phyloP scores from a whole-genome alignment of 768 basidiomycete genomes.

The Lentinula aciculospora region DNA sequence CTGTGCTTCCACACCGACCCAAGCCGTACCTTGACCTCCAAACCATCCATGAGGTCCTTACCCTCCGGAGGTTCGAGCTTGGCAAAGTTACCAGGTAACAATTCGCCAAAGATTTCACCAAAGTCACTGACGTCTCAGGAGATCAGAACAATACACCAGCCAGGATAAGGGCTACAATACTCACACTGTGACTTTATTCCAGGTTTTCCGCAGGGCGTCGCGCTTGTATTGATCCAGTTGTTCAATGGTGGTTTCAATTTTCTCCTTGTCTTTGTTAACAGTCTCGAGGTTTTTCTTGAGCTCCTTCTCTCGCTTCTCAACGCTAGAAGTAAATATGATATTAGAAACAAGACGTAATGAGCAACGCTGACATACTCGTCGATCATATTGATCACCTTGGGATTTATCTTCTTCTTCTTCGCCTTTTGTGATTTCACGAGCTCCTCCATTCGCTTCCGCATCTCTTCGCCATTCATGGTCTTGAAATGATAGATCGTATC shows the following conservation, averaged over 20 bases:
- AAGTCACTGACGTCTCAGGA: conserved; percentile 62
- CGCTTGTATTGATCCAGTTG: conserved; percentile 93
- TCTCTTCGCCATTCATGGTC: conserved; percentile 50
- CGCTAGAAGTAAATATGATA: conserved; percentile 36
- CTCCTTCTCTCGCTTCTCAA: conserved; percentile 88
- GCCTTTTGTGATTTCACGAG: conserved; percentile 75
- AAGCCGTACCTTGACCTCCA: conserved; percentile 95
- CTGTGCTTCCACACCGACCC: conserved; percentile 98
- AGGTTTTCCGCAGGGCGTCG: conserved; percentile 89
- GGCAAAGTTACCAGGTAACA: conserved; percentile 94
- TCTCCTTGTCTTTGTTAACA: conserved; percentile 88
- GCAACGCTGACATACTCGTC: conserved; percentile 63
- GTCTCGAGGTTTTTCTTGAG: conserved; percentile 84
- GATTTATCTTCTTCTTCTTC: conserved; percentile 94
- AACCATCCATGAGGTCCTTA: conserved; percentile 88
- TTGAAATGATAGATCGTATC: conserved; percentile 81
- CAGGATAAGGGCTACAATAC: conserved; percentile 19
- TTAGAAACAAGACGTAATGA: not conserved
- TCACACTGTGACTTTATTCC: conserved; percentile 92
- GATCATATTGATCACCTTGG: conserved; percentile 93
- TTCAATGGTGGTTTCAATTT: conserved; percentile 91
- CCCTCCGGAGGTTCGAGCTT: conserved; percentile 93
- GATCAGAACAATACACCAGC: not conserved
- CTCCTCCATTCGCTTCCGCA: conserved; percentile 63
- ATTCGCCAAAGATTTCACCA: conserved; percentile 91